phyloP scores from a whole-genome alignment of 1,139 yeast species.

The Pichia sp. region DNA sequence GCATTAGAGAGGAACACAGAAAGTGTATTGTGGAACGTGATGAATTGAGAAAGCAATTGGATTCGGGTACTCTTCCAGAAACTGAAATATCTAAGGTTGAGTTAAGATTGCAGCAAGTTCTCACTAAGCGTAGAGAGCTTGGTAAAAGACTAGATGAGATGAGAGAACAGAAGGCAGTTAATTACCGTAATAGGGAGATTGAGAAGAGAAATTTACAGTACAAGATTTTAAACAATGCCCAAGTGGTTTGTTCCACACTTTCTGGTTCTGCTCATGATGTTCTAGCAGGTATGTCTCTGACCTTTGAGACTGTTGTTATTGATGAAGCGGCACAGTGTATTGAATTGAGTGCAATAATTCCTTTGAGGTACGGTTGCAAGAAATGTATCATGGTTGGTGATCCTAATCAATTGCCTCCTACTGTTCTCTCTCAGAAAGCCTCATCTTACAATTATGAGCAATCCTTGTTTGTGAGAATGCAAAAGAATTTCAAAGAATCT shows the following conservation, averaged over 20 bases:
- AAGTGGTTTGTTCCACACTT: conserved; percentile 84
- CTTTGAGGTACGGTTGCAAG: conserved; percentile 85
- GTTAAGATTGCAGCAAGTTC: conserved; percentile 45
- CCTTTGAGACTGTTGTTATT: conserved; percentile 87
- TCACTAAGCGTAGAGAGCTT: conserved; percentile 54
- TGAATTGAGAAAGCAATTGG: conserved; percentile 33
- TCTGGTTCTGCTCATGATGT: conserved; percentile 95
- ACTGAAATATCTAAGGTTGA: conserved; percentile 41
- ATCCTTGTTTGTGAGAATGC: conserved; percentile 93
- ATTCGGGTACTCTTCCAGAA: conserved; percentile 30
- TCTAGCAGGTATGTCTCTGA: conserved; percentile 63
- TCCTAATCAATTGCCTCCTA: conserved; percentile 97
- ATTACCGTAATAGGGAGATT: conserved; percentile 68
- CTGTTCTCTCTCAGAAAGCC: conserved; percentile 91
- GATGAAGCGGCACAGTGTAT: conserved; percentile 99
- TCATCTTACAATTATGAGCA: conserved; percentile 77
- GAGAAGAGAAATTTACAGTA: conserved; percentile 72
- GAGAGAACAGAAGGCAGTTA: conserved; percentile 63
- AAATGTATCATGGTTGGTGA: conserved; percentile 98
- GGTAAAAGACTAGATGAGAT: conserved; percentile 73
- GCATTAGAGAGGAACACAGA: conserved; percentile 45
- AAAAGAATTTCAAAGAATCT: conserved; percentile 50
- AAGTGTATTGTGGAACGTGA: conserved; percentile 47
- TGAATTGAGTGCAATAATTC: conserved; percentile 86
- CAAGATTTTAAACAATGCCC: conserved; percentile 66